These are phyloP conservation scores for Smallanthus sonchifolius DNA, from an alignment of 129 eudicot species.

Conservation along the genomic window DNA sequence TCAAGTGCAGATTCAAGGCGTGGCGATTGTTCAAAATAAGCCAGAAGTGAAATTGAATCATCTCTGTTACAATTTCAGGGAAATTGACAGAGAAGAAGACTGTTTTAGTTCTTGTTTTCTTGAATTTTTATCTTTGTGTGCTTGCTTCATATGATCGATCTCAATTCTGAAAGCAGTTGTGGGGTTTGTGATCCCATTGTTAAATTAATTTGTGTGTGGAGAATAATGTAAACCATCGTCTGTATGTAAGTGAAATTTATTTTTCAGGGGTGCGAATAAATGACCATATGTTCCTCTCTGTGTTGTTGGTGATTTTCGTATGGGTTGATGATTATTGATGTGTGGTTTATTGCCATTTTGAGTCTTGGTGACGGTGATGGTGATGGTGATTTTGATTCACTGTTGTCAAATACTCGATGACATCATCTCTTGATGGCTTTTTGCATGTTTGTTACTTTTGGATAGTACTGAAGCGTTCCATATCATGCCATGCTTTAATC, in stretches of 20 bases:
- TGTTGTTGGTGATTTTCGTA: background rate
- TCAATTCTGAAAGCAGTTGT: constrained; percentile 10
- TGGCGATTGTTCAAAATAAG: too few species aligned
- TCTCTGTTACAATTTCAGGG: constrained; percentile 21
- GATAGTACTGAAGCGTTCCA: background rate
- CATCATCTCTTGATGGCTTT: background rate
- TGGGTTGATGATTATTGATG: too few species aligned
- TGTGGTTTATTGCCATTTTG: background rate
- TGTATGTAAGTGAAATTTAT: constrained; percentile 31
- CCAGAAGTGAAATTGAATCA: background rate
- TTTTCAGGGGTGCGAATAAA: constrained; percentile 26
- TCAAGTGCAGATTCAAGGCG: background rate
- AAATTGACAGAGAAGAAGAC: constrained; percentile 18
- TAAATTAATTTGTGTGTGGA: constrained; percentile 33
- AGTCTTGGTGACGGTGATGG: background rate
- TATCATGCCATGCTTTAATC: background rate
- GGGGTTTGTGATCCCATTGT: constrained; percentile 29
- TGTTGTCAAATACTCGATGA: background rate
- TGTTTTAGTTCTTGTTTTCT: constrained; percentile 2
- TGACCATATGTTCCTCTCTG: constrained; percentile 18
- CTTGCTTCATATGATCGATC: background rate
- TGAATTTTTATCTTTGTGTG: constrained; percentile 19
- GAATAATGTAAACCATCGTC: constrained; percentile 31
- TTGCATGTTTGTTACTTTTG: background rate
- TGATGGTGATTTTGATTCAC: background rate